Evolutionary conservation across 225 moss, liverwort and hornwort species (phyloP).

Genomic region (Bryum argenteum): DNA sequence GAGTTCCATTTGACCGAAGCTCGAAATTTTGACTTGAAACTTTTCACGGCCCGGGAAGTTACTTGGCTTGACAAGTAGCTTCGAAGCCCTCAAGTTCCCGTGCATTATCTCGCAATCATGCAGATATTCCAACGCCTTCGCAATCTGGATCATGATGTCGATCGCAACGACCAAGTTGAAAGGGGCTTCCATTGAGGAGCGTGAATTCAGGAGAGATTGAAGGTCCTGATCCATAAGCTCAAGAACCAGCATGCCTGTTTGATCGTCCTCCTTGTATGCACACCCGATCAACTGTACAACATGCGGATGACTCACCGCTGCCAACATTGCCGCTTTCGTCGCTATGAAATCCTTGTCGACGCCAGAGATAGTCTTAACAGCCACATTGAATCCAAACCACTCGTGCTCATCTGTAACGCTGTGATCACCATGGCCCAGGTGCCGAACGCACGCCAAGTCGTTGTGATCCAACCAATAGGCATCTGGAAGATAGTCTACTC

Average conservation of each 20-base stretch:
- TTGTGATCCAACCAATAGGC: constrained; percentile 42
- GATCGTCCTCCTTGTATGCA: constrained; percentile 47
- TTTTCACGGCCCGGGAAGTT: constrained; percentile 47
- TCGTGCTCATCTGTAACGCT: constrained; percentile 41
- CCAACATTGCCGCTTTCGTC: constrained; percentile 35
- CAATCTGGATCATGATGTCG: constrained; percentile 52
- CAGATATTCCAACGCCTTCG: constrained; percentile 53
- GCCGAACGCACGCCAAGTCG: constrained; percentile 35
- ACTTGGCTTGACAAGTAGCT: constrained; percentile 36
- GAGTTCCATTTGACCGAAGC: constrained; percentile 25
- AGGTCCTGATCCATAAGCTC: constrained; percentile 58
- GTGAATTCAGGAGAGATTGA: constrained; percentile 32
- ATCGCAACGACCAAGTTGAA: constrained; percentile 48
- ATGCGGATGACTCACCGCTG: constrained; percentile 42
- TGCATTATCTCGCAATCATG: constrained; percentile 38
- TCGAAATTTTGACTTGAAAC: constrained; percentile 42
- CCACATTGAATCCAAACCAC: constrained; percentile 51
- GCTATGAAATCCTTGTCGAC: constrained; percentile 35
- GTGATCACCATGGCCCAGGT: constrained; percentile 40
- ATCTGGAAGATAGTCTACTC: constrained; percentile 30
- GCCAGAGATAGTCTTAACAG: constrained; percentile 43
- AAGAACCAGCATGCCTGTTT: constrained; percentile 38
- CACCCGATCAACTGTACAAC: constrained; percentile 51
- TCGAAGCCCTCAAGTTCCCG: constrained; percentile 34
- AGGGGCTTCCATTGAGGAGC: constrained; percentile 32